A percentile compares a stretch with the other conserved stretches of the same genome.
Conservation (phyloP, 2,329 filamentous ascomycete species). For the Fusarium solani-melongenae region DNA sequence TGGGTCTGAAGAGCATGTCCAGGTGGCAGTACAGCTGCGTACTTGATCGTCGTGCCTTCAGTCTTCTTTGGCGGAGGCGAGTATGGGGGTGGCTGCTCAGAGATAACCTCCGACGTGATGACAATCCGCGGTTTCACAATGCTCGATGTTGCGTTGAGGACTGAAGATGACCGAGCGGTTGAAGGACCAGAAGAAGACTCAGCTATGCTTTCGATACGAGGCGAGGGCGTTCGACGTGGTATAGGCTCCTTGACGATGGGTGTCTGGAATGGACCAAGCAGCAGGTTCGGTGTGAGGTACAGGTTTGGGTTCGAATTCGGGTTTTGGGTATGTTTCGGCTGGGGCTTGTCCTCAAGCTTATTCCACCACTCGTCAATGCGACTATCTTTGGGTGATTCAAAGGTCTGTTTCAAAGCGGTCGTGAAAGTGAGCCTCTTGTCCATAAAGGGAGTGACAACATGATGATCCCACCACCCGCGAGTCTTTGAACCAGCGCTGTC, state of each 20-base stretch:
- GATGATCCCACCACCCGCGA: constrained; percentile 81
- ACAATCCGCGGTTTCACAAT: constrained; percentile 54
- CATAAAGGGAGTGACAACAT: constrained; percentile 76
- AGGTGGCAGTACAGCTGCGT: constrained; percentile 69
- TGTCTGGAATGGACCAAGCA: constrained; percentile 39
- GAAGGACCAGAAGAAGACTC: constrained; percentile 31
- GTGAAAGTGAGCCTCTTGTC: constrained; percentile 57
- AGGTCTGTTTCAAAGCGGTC: constrained; percentile 50
- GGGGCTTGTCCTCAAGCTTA: constrained; percentile 22
- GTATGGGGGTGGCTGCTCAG: constrained; percentile 66
- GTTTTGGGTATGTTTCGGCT: constrained; percentile 5
- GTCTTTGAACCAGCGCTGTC: constrained; percentile 68
- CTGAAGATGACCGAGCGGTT: constrained; percentile 30
- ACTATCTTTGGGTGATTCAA: constrained; percentile 46
- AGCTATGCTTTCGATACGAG: constrained; percentile 29
- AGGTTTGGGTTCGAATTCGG: constrained; percentile 12
- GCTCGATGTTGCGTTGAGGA: constrained; percentile 20
- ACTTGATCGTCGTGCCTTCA: constrained; percentile 56
- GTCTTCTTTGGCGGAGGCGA: constrained; percentile 57
- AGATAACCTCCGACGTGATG: constrained; percentile 50
- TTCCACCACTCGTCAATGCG: constrained; percentile 54
- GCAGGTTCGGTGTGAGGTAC: constrained; percentile 28
- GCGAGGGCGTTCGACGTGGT: constrained; percentile 49
- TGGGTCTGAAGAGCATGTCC: constrained; percentile 59
- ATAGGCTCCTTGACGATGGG: constrained; percentile 53